phyloP scores from a whole-genome alignment of 768 basidiomycete species.

The Cystofilobasidium capitatum region DNA sequence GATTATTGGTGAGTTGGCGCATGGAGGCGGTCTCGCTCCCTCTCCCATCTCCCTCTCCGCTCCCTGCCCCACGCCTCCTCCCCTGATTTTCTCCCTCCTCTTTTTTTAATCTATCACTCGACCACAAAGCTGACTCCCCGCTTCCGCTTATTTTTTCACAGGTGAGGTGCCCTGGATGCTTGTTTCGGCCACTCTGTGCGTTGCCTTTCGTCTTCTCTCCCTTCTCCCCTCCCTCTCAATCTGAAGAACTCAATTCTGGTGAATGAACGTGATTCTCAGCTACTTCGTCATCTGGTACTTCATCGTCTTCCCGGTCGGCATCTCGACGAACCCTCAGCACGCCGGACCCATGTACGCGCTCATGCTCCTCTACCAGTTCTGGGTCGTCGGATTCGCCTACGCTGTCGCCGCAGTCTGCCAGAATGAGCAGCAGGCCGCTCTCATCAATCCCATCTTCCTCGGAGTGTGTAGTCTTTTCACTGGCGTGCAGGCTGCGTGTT shows the following conservation, averaged over 20 bases:
- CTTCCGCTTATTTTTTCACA: too few relatives aligned
- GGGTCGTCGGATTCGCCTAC: constrained; percentile 18
- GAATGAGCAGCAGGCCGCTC: constrained; percentile 24
- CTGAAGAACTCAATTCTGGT: too few relatives aligned
- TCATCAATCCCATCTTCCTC: constrained; percentile 7
- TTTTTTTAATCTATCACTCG: too few relatives aligned
- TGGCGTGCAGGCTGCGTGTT: not conserved
- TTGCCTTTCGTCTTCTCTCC: not conserved
- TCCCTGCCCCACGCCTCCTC: too few relatives aligned
- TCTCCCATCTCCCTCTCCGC: too few relatives aligned
- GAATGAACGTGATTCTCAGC: not conserved
- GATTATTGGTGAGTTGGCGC: constrained; percentile 36
- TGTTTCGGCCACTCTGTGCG: constrained; percentile 28
- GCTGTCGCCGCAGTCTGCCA: constrained; percentile 12
- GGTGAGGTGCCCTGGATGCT: constrained; percentile 33
- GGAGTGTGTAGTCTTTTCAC: not conserved
- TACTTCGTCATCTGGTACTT: constrained; percentile 16
- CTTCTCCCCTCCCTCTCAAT: not conserved
- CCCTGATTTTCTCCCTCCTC: too few relatives aligned
- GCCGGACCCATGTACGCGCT: constrained; percentile 19
- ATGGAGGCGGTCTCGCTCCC: too few relatives aligned
- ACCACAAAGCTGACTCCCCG: too few relatives aligned
- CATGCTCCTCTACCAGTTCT: constrained; percentile 23
- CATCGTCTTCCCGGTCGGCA: constrained; percentile 24
- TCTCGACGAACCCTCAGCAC: constrained; percentile 21